Base-by-base conservation (phyloP, 2,329 filamentous ascomycete species). In the Tympanopsis confertula region DNA sequence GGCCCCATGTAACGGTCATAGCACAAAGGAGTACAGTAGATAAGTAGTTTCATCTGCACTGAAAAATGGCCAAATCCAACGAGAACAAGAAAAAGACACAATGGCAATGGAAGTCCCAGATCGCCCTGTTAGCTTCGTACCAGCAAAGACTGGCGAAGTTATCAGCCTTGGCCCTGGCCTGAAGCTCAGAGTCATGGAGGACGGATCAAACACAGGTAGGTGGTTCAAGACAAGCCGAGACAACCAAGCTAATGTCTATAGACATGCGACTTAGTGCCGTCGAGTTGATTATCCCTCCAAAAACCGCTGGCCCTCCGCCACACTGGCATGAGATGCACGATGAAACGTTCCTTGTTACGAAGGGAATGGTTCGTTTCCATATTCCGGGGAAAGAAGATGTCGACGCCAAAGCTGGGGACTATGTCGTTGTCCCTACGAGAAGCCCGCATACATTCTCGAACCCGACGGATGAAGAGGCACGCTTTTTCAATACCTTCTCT, bases 281-380 rank as follows among this genome's bases (percentile, higher is more conserved):
- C 20, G 63, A 66, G 46, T 59, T 70, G 40, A 67, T 59, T n/a
- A 51, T 73, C 24, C 63, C 66, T 5, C 56, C 66, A 5, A 53
- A 61, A 15, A 66, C 61, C 1, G 45, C 56, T 1, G 68, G 66
- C 1, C 66, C 68, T 2, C 63, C 63, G 32, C 56, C 63, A 1
- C 65, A 70, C 50, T 73, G 64, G 64, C 66, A 74, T 46, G 64
- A 72, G 45, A 72, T 72, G 69, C 67, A 76, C 52, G 69, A 76
- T 44, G 63, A 70, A 54, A 71, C 66, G 5, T 75, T 74, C 54
- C 61, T 72, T 32, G 59, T 72, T n/a, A 69, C 63, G 1, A 53
- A 63, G 38, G 70, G 70, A 4, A 62, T 52, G 2, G 56, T 74
- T 15, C 63, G 68, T 29, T 73, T 74, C 51, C 65, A 69, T 45